Percentiles rank a stretch among this genome's conserved stretches.
These are phyloP conservation scores for Haplosporangium sp. DNA, from an alignment of 371 early-diverging fungal genomes.

Conservation along the genomic window DNA sequence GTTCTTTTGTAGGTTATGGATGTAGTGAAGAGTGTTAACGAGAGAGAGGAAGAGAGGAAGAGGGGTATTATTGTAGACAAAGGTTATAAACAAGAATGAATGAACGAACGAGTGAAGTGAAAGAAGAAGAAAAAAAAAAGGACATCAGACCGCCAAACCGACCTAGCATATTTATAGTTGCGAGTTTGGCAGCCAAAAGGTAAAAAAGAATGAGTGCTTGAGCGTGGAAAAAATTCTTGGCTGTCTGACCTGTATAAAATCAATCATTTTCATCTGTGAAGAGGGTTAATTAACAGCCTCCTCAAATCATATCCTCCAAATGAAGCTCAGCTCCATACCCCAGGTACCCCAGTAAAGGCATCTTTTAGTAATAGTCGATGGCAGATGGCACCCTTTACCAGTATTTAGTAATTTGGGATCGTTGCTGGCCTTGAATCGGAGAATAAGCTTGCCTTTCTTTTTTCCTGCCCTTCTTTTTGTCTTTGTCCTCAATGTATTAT, in stretches of 20 bases:
- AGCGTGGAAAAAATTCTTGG: constrained; percentile 8
- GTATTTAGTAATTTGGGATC: constrained; percentile 10
- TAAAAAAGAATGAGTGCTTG: neutral
- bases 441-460: neutral
- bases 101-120: neutral
- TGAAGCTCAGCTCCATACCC: neutral
- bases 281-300: neutral
- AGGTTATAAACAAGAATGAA: neutral
- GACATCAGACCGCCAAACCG: neutral
- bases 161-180: neutral
- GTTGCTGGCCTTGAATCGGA: constrained; percentile 7
- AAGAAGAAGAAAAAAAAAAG: constrained; percentile 1
- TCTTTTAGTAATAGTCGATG: constrained; percentile 18
- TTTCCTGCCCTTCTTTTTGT: constrained; percentile 9
- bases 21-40: neutral
- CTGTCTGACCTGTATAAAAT: neutral
- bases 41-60: neutral
- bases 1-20: neutral
- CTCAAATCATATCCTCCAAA: too few relatives aligned
- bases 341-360: constrained; percentile 19
- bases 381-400: constrained; percentile 15
- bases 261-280: neutral
- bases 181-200: neutral
- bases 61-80: neutral
- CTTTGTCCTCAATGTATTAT: neutral